These are phyloP conservation scores for Tylopilus orsonianus DNA, from an alignment of 1,284 basidiomycete genomes.

Conservation along the genomic window DNA sequence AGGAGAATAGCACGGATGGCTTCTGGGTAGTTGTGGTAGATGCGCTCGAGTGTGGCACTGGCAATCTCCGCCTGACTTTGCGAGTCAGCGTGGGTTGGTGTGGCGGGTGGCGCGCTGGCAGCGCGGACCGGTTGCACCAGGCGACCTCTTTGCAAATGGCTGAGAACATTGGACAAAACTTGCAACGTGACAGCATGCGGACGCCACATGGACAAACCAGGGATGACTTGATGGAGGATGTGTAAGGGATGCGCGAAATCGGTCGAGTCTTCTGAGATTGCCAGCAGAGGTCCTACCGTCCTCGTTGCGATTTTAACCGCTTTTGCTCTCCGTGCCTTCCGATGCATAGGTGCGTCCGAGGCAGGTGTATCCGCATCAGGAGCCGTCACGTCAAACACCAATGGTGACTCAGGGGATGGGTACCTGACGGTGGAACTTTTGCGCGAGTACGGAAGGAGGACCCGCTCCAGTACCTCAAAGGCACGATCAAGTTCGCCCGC, in stretches of 20 bases:
- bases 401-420: slow-evolving; percentile 42
- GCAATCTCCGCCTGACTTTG: slow-evolving; percentile 36
- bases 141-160: slow-evolving; percentile 50
- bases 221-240: slow-evolving; percentile 60
- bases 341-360: slow-evolving; percentile 35
- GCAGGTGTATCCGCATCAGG: slow-evolving; percentile 26
- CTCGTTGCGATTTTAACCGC: slow-evolving; percentile 21
- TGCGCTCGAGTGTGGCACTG: slow-evolving; percentile 39
- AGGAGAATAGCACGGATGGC: slow-evolving; percentile 44
- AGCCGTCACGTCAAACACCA: slow-evolving; percentile 38
- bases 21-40: slow-evolving; percentile 50
- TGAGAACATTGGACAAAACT: slow-evolving; percentile 45
- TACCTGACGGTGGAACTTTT: slow-evolving; percentile 38
- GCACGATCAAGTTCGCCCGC: slow-evolving; percentile 81
- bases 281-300: slow-evolving; percentile 17
- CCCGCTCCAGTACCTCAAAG: slow-evolving; percentile 79
- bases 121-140: slow-evolving; percentile 44
- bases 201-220: slow-evolving; percentile 63
- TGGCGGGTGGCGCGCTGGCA: slow-evolving; percentile 19
- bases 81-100: slow-evolving; percentile 16
- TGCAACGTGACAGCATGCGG: slow-evolving; percentile 54
- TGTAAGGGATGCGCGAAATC: slow-evolving; percentile 59
- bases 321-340: slow-evolving; percentile 26
- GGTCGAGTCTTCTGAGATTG: slow-evolving; percentile 22
- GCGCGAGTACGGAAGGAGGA: slow-evolving; percentile 67